These are phyloP conservation scores for Ustilago crameri DNA, from an alignment of 1,284 basidiomycete genomes.

Conservation along the genomic window DNA sequence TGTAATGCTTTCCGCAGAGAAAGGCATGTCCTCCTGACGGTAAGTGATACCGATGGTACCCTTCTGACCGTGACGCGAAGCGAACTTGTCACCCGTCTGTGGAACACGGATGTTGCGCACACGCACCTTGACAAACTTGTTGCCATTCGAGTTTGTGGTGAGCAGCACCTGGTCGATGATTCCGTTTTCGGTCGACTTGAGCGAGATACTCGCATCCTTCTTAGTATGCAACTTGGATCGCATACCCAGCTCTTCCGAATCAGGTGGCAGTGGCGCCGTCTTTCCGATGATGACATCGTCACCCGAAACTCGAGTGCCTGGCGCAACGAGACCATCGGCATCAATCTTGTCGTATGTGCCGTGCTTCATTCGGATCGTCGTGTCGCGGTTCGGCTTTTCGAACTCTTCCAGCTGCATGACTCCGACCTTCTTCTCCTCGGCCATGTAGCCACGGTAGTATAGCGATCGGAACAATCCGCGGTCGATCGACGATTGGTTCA, in stretches of 20 bases:
- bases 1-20: conserved; percentile 93
- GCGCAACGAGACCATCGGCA: conserved; percentile 92
- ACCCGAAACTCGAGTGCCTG: conserved; percentile 92
- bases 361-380: conserved; percentile 94
- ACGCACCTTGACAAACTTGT: conserved; percentile 98
- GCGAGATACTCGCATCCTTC: conserved; percentile 93
- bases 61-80: conserved; percentile 98
- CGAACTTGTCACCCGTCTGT: conserved; percentile 99
- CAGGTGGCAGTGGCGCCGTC: conserved; percentile 94
- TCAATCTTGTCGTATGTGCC: conserved; percentile 99
- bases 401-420: conserved; percentile 86
- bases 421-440: conserved; percentile 96
- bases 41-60: conserved; percentile 99
- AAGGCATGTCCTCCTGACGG: conserved; percentile 99
- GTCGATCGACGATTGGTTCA: conserved; percentile 99
- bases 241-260: conserved; percentile 96
- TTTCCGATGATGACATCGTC: conserved; percentile 99
- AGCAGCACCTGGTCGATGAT: conserved; percentile 97
- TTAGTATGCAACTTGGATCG: conserved; percentile 88
- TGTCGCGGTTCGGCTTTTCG: conserved; percentile 93
- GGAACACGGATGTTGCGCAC: conserved; percentile 94
- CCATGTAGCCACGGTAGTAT: conserved; percentile 97
- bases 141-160: conserved; percentile 93
- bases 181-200: conserved; percentile 97
- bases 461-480: conserved; percentile 97